These are phyloP conservation scores for Mortierella claussenii DNA, from an alignment of 192 early-diverging fungal genomes.

Conservation along the genomic window DNA sequence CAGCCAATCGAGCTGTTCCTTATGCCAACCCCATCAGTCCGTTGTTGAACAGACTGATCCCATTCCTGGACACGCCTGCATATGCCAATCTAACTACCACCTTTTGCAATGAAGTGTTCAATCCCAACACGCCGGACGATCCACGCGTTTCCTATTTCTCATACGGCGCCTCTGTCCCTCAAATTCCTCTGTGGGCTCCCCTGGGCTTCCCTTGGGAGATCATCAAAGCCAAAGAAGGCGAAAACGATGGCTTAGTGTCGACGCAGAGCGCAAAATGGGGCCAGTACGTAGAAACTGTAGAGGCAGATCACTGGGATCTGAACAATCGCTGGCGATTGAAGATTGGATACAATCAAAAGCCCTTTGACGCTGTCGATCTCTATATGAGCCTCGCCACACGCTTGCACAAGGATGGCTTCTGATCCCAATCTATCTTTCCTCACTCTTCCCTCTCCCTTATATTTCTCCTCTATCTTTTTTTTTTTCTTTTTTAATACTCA, in stretches of 20 bases:
- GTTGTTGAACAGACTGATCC: slow-evolving; percentile 65
- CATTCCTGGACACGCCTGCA: slow-evolving; percentile 88
- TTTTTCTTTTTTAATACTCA: no score
- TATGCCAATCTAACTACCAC: slow-evolving; percentile 92
- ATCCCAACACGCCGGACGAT: slow-evolving; percentile 85
- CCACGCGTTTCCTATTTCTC: slow-evolving; percentile 82
- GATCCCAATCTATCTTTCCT: no score
- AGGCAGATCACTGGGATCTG: slow-evolving; percentile 93
- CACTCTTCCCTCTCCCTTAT: no score
- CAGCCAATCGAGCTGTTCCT: slow-evolving; percentile 11
- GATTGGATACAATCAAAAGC: slow-evolving; percentile 47
- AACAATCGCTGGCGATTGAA: slow-evolving; percentile 60
- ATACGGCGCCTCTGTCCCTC: slow-evolving; percentile 79
- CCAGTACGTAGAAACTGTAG: slow-evolving; percentile 80
- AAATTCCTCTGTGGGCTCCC: slow-evolving; percentile 74
- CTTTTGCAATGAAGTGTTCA: slow-evolving; percentile 88
- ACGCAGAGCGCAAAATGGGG: slow-evolving; percentile 90
- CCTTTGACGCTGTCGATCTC: slow-evolving; percentile 78
- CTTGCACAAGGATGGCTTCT: slow-evolving; percentile 74
- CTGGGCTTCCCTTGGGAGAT: slow-evolving; percentile 84
- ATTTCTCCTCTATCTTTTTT: no score
- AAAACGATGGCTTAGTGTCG: slow-evolving; percentile 94
- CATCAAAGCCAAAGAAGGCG: slow-evolving; percentile 81
- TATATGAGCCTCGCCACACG: slow-evolving; percentile 76
- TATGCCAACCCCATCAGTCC: slow-evolving; percentile 26